A percentile compares a stretch with the other conserved stretches of the same genome.
phyloP scores from a whole-genome alignment of 2,329 filamentous ascomycete genomes.

The Dendrostoma leiphaemia region DNA sequence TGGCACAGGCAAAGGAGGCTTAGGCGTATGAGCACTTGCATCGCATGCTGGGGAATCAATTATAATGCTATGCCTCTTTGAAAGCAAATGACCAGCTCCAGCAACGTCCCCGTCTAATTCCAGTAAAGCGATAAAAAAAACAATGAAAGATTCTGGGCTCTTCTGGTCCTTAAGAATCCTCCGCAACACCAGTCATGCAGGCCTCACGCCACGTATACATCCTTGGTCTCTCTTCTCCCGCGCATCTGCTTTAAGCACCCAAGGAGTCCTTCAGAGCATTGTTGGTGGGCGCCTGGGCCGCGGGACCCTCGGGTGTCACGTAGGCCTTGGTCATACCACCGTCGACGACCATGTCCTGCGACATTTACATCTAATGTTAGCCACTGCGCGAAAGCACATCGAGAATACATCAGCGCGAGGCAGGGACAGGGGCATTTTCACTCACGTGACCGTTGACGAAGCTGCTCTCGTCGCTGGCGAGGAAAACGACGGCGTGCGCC shows the following conservation, averaged over 20 bases:
- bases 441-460: slow-evolving; percentile 70
- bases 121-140: too few species aligned
- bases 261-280: slow-evolving; percentile 54
- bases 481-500: slow-evolving; percentile 82
- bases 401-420: background rate
- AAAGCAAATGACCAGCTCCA: background rate
- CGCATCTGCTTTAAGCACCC: slow-evolving; percentile 23
- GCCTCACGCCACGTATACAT: too few species aligned
- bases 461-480: slow-evolving; percentile 83
- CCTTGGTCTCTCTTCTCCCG: slow-evolving; percentile 12
- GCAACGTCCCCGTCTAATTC: too few species aligned
- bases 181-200: background rate
- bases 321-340: slow-evolving; percentile 96
- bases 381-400: background rate
- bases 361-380: slow-evolving; percentile 1
- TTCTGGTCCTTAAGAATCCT: background rate
- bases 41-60: background rate
- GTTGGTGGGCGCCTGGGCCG: slow-evolving; percentile 54
- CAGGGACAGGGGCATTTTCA: too few species aligned
- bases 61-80: background rate
- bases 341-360: slow-evolving; percentile 87
- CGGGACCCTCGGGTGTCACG: slow-evolving; percentile 63
- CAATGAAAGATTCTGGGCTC: background rate
- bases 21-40: background rate
- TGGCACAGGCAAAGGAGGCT: background rate